These are phyloP conservation scores for Neofusicoccum kwambonambiense DNA, from an alignment of 2,329 filamentous ascomycete genomes.

Conservation along the genomic window DNA sequence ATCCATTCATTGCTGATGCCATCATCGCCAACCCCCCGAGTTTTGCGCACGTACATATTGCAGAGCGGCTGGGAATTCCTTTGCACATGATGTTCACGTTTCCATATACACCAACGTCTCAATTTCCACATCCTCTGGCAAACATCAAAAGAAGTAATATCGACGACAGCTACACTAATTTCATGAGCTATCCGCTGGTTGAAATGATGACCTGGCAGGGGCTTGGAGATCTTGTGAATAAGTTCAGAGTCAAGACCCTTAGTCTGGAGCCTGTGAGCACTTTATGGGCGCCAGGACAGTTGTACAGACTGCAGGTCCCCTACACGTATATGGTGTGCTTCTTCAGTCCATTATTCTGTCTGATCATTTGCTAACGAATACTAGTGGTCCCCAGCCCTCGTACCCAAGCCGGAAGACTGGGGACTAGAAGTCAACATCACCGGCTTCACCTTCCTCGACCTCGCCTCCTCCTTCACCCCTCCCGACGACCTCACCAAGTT, in stretches of 20 bases:
- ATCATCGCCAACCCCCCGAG: constrained; percentile 79
- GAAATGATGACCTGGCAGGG: constrained; percentile 70
- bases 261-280: constrained; percentile 72
- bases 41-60: constrained; percentile 73
- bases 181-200: constrained; percentile 76
- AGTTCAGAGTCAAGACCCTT: constrained; percentile 68
- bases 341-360: background rate
- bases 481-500: constrained; percentile 51
- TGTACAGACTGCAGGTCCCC: constrained; percentile 71
- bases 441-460: constrained; percentile 75
- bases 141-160: constrained; percentile 72
- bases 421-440: constrained; percentile 69
- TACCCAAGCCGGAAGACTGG: constrained; percentile 69
- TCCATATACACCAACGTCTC: constrained; percentile 72
- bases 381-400: constrained; percentile 57
- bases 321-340: constrained; percentile 61
- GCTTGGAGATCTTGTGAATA: constrained; percentile 74
- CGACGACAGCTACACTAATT: constrained; percentile 72
- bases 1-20: constrained; percentile 78
- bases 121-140: constrained; percentile 75
- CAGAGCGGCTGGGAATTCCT: constrained; percentile 71
- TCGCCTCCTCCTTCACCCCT: constrained; percentile 61
- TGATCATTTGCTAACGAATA: background rate
- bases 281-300: constrained; percentile 72
- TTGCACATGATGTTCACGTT: constrained; percentile 90